Conservation (phyloP, 2,329 filamentous ascomycete species). For the Phialophora tarda region DNA sequence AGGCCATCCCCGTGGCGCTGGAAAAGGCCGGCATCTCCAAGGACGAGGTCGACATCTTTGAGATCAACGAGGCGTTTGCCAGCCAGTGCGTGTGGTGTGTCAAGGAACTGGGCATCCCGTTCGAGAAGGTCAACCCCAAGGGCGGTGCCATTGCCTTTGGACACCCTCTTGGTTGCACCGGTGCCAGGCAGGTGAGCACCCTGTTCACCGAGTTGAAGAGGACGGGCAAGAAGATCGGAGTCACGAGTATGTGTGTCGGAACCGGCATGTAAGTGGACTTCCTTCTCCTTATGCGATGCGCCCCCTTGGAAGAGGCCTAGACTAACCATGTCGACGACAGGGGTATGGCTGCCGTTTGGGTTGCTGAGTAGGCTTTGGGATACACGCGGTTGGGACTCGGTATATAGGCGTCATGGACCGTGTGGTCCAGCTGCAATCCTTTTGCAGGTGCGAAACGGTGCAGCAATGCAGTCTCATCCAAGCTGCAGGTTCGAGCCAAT, state of each 20-base stretch:
- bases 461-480: neutral
- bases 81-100: conserved; percentile 93
- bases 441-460: neutral
- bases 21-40: conserved; percentile 83
- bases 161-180: conserved; percentile 89
- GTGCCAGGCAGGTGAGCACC: conserved; percentile 90
- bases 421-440: neutral
- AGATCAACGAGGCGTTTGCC: conserved; percentile 99
- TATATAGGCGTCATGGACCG: neutral
- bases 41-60: conserved; percentile 93
- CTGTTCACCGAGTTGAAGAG: conserved; percentile 87
- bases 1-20: conserved; percentile 90
- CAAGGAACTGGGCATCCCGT: conserved; percentile 80
- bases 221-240: conserved; percentile 81
- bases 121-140: conserved; percentile 94
- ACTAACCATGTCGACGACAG: conserved; percentile 20
- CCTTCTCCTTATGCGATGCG: neutral
- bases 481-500: neutral
- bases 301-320: neutral
- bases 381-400: neutral
- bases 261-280: conserved; percentile 72
- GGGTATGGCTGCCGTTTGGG: conserved; percentile 95
- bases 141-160: conserved; percentile 95
- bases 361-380: conserved; percentile 72
- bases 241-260: conserved; percentile 95